Conservation (phyloP, 305 asterid genomes). For the Petunia hybrid region DNA sequence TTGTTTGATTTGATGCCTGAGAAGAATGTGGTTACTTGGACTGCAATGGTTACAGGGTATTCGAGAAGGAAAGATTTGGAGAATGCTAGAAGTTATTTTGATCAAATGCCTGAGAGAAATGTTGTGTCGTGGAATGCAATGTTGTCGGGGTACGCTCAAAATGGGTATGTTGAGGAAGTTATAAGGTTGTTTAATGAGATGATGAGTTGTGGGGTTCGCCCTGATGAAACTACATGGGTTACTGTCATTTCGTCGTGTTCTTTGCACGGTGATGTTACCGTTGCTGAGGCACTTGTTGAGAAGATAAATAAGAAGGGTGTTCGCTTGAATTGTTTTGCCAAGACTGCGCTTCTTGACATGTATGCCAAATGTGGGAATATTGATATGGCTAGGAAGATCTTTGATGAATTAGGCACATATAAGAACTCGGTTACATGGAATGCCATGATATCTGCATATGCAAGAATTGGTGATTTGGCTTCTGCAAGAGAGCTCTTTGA, state of each 20-base stretch:
- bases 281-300: slow-evolving; percentile 51
- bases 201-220: slow-evolving; percentile 56
- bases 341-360: slow-evolving; percentile 76
- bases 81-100: slow-evolving; percentile 65
- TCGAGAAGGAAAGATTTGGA: slow-evolving; percentile 61
- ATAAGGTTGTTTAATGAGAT: slow-evolving; percentile 59
- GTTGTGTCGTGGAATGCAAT: slow-evolving; percentile 86
- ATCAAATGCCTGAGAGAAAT: slow-evolving; percentile 63
- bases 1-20: slow-evolving; percentile 64
- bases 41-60: slow-evolving; percentile 74
- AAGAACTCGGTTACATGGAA: slow-evolving; percentile 73
- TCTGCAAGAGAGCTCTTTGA: slow-evolving; percentile 65
- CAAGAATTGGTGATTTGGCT: slow-evolving; percentile 60
- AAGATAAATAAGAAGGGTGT: slow-evolving; percentile 49
- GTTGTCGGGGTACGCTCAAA: slow-evolving; percentile 74
- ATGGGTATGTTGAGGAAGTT: slow-evolving; percentile 61
- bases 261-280: slow-evolving; percentile 52
- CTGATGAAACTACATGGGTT: slow-evolving; percentile 71
- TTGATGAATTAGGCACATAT: slow-evolving; percentile 56
- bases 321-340: slow-evolving; percentile 48
- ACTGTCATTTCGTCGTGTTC: slow-evolving; percentile 73
- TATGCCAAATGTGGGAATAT: slow-evolving; percentile 75
- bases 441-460: slow-evolving; percentile 72
- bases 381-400: slow-evolving; percentile 58
- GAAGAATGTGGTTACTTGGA: slow-evolving; percentile 76